Conservation (phyloP, 768 basidiomycete species). For the Lepiota brunneoincarnata region DNA sequence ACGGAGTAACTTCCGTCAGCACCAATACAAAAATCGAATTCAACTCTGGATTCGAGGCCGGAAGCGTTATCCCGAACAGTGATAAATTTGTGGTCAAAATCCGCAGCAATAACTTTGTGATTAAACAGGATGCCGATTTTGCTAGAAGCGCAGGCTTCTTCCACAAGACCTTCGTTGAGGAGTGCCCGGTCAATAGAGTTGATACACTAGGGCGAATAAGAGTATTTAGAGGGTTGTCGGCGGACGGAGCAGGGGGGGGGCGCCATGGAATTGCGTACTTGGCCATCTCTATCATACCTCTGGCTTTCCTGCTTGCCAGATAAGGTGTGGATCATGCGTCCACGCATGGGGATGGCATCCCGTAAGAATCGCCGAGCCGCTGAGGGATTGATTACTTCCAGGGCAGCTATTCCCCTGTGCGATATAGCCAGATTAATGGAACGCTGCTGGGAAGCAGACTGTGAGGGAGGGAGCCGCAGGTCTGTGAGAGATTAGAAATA, state of each 20-base stretch:
- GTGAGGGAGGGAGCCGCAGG: slow-evolving; percentile 70
- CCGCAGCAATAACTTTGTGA: slow-evolving; percentile 73
- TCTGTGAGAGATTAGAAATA: slow-evolving; percentile 40
- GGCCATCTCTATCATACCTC: slow-evolving; percentile 82
- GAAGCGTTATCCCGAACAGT: slow-evolving; percentile 45
- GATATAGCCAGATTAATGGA: slow-evolving; percentile 98
- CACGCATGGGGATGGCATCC: slow-evolving; percentile 89
- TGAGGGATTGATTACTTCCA: slow-evolving; percentile 74
- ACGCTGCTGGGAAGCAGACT: slow-evolving; percentile 64
- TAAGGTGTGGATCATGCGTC: slow-evolving; percentile 88
- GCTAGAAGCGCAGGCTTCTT: slow-evolving; percentile 60
- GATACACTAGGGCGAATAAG: slow-evolving; percentile 67
- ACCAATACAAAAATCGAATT: slow-evolving; percentile 83
- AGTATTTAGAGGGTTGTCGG: slow-evolving; percentile 19
- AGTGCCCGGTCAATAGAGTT: slow-evolving; percentile 90
- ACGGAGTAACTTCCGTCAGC: slow-evolving; percentile 94
- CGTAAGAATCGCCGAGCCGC: slow-evolving; percentile 69
- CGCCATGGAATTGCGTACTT: slow-evolving; percentile 48
- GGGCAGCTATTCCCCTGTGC: slow-evolving; percentile 85
- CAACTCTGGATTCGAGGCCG: slow-evolving; percentile 39
- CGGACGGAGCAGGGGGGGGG: slow-evolving; percentile 10
- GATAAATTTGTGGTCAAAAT: slow-evolving; percentile 68
- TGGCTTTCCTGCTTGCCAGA: slow-evolving; percentile 78
- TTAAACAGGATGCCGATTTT: slow-evolving; percentile 75
- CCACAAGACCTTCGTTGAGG: slow-evolving; percentile 82